phyloP scores from a whole-genome alignment of 2,329 filamentous ascomycete species.

The Calonectria ilicicola region DNA sequence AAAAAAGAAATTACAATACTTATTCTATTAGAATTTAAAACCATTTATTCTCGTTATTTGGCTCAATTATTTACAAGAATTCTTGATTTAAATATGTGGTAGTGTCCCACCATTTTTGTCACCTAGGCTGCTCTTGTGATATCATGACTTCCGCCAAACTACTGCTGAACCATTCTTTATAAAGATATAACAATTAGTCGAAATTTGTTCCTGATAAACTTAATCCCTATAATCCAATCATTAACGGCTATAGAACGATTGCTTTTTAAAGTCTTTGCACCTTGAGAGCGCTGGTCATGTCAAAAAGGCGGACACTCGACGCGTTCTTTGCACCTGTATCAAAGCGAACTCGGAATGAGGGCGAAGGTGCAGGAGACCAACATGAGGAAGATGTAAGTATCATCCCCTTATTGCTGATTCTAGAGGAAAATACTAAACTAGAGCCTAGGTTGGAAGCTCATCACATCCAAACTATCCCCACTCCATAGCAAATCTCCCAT shows the following conservation, averaged over 20 bases:
- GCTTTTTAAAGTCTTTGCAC: background rate
- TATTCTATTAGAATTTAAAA: too few species aligned
- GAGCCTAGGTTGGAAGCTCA: conserved; percentile 45
- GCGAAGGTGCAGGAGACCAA: background rate
- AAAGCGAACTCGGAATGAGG: conserved; percentile 40
- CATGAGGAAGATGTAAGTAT: conserved; percentile 11
- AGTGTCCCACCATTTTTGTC: too few species aligned
- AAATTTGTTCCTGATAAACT: background rate
- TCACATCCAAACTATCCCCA: conserved; percentile 63
- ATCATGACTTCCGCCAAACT: conserved; percentile 29
- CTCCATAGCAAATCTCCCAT: conserved; percentile 59
- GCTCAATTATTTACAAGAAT: too few species aligned
- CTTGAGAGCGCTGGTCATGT: conserved; percentile 28
- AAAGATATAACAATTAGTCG: background rate
- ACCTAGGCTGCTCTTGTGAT: conserved; percentile 26
- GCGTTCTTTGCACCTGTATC: conserved; percentile 67
- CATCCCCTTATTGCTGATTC: accelerated
- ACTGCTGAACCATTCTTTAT: background rate
- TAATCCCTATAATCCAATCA: background rate
- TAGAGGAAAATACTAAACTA: background rate
- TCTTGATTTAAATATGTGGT: too few species aligned
- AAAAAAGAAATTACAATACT: too few species aligned
- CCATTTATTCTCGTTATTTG: too few species aligned
- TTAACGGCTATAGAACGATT: background rate
- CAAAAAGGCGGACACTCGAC: conserved; percentile 69